Base-by-base conservation (phyloP, 2,329 filamentous ascomycete species). In the Pseudophaeomoniella oleicola region DNA sequence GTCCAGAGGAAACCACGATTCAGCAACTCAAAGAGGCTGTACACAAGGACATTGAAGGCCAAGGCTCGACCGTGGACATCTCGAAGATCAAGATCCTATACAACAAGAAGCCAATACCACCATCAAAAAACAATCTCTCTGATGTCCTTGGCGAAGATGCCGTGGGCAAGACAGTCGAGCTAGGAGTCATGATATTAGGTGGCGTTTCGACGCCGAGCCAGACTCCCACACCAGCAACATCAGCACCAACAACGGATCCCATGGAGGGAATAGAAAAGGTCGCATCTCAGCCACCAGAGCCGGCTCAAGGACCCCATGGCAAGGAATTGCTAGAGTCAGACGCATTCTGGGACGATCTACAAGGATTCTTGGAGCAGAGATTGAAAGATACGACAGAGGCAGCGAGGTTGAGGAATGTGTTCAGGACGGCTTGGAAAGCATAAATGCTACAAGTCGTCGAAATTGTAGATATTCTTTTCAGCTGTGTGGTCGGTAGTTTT, bases 161-260 rank as follows among this genome's bases (percentile, higher is more conserved):
- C 13, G 50, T 48, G 1, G 65, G 62, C 9, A 58, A 55, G 38
- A 57, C 59, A 15, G 65, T 88, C 0, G 86, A 94, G 55, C 78
- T 96, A 43, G 75, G 75, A 2, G 71, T 94, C 38, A 96, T 96
- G 86, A 69, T 94, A 14, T 75, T 94, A 53, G 82, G 81, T 3
- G 86, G 84, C 11, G 73, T 67, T 15, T 60, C 62, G 29, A 54
- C 42, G 52, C 51, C n/a, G 55, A 54, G 12, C 17, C 13, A 36
- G 43, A 16, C 37, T 37, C 14, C 34, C 42, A 49, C 58, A 1
- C 46, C 39, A 19, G 32, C 38, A 3, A 36, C 30, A 19, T 32
- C 30, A 36, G 17, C 34, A 30, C 4, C n/a, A 48, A 29, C 49
- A 50, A 19, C 32, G 18, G 34, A n/a, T 6, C 13, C 16, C n/a